These are phyloP conservation scores for Kurtzmaniella cleridarum DNA, from an alignment of 805 yeast species.

Conservation along the genomic window DNA sequence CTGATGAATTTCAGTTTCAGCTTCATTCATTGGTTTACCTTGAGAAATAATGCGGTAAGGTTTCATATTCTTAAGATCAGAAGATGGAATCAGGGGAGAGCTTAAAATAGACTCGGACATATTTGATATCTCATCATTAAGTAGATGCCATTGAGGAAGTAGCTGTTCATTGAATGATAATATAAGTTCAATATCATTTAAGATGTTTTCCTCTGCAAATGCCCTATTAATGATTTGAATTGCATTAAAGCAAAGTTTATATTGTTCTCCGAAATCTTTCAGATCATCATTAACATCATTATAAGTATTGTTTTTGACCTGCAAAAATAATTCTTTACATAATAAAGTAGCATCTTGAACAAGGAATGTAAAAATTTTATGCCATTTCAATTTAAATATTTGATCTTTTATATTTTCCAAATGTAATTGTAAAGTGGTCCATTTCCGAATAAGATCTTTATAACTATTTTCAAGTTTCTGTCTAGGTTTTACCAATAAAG, in stretches of 20 bases:
- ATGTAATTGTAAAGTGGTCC: constrained; percentile 12
- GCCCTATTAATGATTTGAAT: constrained; percentile 30
- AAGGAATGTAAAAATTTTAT: constrained; percentile 44
- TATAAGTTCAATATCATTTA: constrained; percentile 25
- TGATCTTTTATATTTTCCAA: neutral
- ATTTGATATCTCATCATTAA: constrained; percentile 9
- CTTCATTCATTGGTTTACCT: constrained; percentile 3
- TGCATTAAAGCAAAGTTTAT: constrained; percentile 36
- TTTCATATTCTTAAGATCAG: neutral
- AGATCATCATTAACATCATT: neutral
- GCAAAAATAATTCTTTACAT: constrained; percentile 13
- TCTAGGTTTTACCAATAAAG: neutral
- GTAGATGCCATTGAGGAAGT: constrained; percentile 22
- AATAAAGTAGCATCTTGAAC: constrained; percentile 32
- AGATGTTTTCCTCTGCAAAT: constrained; percentile 27
- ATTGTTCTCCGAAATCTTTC: constrained; percentile 20
- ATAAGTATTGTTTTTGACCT: constrained; percentile 4
- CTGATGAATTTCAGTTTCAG: neutral
- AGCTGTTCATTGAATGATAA: constrained; percentile 17
- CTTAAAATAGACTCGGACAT: constrained; percentile 1
- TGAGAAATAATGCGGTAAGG: constrained; percentile 3
- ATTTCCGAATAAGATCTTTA: constrained; percentile 15
- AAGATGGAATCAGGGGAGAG: neutral
- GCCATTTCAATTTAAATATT: constrained; percentile 39
- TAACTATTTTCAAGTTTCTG: neutral